Base-by-base conservation (phyloP, 1,139 yeast species). In the Pichia kudriavzevii region DNA sequence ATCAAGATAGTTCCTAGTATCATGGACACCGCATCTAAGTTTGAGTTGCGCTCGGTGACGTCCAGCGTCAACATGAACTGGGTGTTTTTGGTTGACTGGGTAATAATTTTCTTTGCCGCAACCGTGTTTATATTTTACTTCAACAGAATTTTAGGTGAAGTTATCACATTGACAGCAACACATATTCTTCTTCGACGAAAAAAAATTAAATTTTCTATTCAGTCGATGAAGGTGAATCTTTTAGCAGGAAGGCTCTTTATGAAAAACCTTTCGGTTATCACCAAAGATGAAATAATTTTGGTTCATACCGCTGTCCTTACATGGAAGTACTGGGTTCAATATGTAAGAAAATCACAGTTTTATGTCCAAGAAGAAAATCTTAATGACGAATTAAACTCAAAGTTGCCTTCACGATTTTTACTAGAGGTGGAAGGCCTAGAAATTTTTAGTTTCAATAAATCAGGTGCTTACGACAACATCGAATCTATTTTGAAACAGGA, bases 71-170 rank as follows among this genome's bases (percentile, higher is more conserved):
- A 55, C 34, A 34, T 56, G 22, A 53, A 52, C 32, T 83, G 94
- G 94, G 82, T 83, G 20, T 88, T 87, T 55, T 63, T 87, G 41
- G 79, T 75, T 22, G 87, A 84, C 54, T 85, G 95, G 94, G 61
- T 81, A 30, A 61, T 87, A 42, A 69, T 81, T 2, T 66, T 82
- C 28, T 60, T 80, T 16, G 63, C 83, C 14, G 66, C 79, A 0
- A 55, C 83, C 3, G 72, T 80, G 25, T 69, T 81, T 42, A 61
- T 85, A 28, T 87, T 87, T 60, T 82, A 79, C 59, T 73, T 85
- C 60, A 79, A 82, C 49, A 67, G 96, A 41, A 59, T 79, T 12
- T 56, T 80, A 13, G 97, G 93, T n/a, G 65, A 69, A 38, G 17
- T 72, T 0, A 25, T 84, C 7, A 71, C 93, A 7, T 55, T 59